Conservation (phyloP, 306 rosid species). For the Cyclanthera cordifolia region DNA sequence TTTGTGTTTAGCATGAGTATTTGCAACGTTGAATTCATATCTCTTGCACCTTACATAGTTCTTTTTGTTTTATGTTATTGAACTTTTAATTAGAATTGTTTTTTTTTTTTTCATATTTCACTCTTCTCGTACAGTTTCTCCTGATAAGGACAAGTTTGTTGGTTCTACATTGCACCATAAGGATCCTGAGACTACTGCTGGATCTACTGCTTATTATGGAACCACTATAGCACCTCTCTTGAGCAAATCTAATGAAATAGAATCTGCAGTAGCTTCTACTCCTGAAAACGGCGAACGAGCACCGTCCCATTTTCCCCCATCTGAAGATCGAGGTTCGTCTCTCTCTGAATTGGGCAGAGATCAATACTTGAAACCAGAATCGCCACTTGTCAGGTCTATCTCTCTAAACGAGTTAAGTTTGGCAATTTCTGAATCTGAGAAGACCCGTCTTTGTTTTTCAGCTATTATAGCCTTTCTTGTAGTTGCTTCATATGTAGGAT, state of each 20-base stretch:
- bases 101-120: not conserved
- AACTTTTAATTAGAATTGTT: not conserved
- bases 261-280: conserved; percentile 13
- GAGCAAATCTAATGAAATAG: not conserved
- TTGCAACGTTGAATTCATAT: not conserved
- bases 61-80: not conserved
- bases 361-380: conserved; percentile 1
- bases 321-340: conserved; percentile 16
- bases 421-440: conserved; percentile 46
- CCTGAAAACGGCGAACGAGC: conserved; percentile 13
- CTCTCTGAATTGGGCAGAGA: conserved; percentile 19
- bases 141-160: conserved; percentile 19
- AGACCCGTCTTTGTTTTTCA: conserved; percentile 41
- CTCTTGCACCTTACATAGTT: not conserved
- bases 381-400: conserved; percentile 12
- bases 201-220: conserved; percentile 9
- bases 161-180: conserved; percentile 21
- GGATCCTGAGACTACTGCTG: conserved; percentile 15
- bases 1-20: not conserved
- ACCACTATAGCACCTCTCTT: conserved; percentile 5
- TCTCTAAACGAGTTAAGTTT: conserved; percentile 30
- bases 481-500: conserved; percentile 33
- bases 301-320: not conserved
- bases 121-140: conserved; percentile 28
- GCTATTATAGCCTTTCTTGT: conserved; percentile 39